Conservation (phyloP, 2,329 filamentous ascomycete species). For the Zymoseptoria passerinii region DNA sequence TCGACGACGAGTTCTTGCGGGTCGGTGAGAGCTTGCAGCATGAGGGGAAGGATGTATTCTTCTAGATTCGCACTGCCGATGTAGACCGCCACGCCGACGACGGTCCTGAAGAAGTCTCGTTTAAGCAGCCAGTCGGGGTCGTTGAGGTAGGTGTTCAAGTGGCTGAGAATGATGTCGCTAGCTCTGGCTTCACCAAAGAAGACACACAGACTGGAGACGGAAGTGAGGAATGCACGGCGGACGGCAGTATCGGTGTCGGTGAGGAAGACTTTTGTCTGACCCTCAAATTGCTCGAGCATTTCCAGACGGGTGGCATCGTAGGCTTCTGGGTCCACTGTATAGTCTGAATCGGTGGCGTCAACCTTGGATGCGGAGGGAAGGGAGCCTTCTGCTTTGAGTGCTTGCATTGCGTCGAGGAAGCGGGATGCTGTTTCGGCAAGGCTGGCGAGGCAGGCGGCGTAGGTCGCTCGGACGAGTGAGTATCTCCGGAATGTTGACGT, state of each 20-base stretch:
- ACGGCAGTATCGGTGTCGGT: constrained; percentile 82
- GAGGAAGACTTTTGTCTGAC: constrained; percentile 79
- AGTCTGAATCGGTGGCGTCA: constrained; percentile 51
- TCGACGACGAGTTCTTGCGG: constrained; percentile 91
- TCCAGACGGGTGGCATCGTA: constrained; percentile 83
- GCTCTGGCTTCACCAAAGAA: constrained; percentile 90
- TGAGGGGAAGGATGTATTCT: constrained; percentile 89
- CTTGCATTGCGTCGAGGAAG: constrained; percentile 86
- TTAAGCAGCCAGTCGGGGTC: constrained; percentile 95
- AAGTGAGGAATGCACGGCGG: constrained; percentile 80
- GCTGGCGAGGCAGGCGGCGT: constrained; percentile 84
- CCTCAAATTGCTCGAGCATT: constrained; percentile 74
- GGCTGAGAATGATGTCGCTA: constrained; percentile 91
- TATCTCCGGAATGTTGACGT: constrained; percentile 40
- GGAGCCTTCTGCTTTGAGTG: constrained; percentile 73
- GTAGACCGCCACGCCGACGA: constrained; percentile 86
- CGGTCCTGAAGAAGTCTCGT: constrained; percentile 91
- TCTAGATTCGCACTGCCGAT: constrained; percentile 83
- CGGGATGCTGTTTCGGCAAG: constrained; percentile 75
- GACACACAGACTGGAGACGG: constrained; percentile 83
- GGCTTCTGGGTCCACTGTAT: constrained; percentile 65
- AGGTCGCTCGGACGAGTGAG: constrained; percentile 74
- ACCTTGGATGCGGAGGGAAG: constrained; percentile 70
- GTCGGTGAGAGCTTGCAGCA: constrained; percentile 90
- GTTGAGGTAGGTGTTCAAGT: constrained; percentile 94